Evolutionary conservation across 352 stramenopile species (phyloP).

Genomic region (Globisporangium echinulatum): DNA sequence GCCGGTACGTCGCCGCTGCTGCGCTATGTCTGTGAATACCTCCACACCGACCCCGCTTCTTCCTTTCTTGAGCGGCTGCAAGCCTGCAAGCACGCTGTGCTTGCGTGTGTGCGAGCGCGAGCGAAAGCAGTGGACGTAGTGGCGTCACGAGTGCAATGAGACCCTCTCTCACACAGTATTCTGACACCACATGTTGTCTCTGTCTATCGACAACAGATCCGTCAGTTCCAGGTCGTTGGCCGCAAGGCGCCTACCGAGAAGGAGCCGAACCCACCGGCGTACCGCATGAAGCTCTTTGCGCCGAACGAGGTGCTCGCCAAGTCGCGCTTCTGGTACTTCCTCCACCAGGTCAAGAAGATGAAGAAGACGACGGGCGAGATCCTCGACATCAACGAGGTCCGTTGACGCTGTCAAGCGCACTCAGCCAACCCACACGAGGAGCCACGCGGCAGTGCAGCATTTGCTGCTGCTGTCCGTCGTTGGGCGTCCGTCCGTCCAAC

Average conservation of each 20-base stretch:
- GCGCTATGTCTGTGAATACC: no score
- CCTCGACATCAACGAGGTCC: conserved; percentile 97
- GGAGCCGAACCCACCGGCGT: conserved; percentile 97
- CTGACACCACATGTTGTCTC: background rate
- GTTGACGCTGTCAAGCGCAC: conserved; percentile 17
- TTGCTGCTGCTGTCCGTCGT: conserved; percentile 1
- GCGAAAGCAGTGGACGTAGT: no score
- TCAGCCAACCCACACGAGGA: background rate
- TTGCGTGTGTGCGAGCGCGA: no score
- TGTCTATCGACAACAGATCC: conserved; percentile 68
- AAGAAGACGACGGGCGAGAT: conserved; percentile 99
- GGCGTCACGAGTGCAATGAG: background rate
- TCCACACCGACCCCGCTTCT: no score
- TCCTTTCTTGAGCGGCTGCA: background rate
- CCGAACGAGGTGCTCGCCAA: conserved; percentile 97
- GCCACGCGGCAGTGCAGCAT: background rate
- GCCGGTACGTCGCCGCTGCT: conserved; percentile 7
- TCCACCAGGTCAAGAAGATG: conserved; percentile 99
- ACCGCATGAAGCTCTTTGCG: conserved; percentile 98
- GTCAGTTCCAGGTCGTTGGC: conserved; percentile 99
- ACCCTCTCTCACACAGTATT: background rate
- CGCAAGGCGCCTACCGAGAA: conserved; percentile 97
- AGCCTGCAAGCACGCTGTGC: background rate
- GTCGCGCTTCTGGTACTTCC: conserved; percentile 99
- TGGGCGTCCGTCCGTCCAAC: background rate